phyloP scores from a whole-genome alignment of 108 stramenopile genomes.

The Nitzschia sp. region DNA sequence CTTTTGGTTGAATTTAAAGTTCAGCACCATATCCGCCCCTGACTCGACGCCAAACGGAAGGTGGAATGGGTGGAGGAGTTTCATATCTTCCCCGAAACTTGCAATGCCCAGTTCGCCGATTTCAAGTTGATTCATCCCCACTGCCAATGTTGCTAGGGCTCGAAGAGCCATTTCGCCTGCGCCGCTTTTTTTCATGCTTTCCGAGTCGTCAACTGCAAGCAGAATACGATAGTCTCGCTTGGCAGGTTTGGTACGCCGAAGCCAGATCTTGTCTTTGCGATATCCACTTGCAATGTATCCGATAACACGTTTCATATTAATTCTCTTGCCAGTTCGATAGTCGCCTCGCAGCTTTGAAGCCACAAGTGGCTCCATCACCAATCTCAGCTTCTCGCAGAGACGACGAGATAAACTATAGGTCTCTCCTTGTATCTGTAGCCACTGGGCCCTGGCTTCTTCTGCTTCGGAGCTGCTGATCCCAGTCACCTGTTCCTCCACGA shows the following conservation, averaged over 20 bases:
- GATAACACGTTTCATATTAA: constrained; percentile 99
- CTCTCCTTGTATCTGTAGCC: constrained; percentile 74
- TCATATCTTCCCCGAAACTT: constrained; percentile 90
- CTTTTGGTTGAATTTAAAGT: constrained; percentile 88
- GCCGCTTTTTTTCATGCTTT: constrained; percentile 92
- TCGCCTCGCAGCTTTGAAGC: constrained; percentile 96
- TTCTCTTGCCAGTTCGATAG: constrained; percentile 97
- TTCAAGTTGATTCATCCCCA: constrained; percentile 94
- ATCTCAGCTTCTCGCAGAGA: constrained; percentile 96
- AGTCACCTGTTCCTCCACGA: constrained; percentile 51
- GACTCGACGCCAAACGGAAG: constrained; percentile 88
- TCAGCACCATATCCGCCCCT: constrained; percentile 76
- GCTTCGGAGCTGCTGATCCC: constrained; percentile 42
- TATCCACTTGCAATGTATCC: constrained; percentile 98
- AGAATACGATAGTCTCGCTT: constrained; percentile 96
- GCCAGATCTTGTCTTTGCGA: constrained; percentile 99
- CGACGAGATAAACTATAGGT: constrained; percentile 80
- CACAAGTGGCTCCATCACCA: constrained; percentile 96
- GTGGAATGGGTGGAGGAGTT: constrained; percentile 89
- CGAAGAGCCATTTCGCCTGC: constrained; percentile 91
- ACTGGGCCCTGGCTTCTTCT: constrained; percentile 58
- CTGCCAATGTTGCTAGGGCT: constrained; percentile 89
- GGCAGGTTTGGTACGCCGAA: constrained; percentile 98
- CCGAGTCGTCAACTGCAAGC: constrained; percentile 96
- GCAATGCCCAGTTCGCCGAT: constrained; percentile 94